These are phyloP conservation scores for Rubus idaeus DNA, from an alignment of 306 rosid genomes.

Conservation along the genomic window DNA sequence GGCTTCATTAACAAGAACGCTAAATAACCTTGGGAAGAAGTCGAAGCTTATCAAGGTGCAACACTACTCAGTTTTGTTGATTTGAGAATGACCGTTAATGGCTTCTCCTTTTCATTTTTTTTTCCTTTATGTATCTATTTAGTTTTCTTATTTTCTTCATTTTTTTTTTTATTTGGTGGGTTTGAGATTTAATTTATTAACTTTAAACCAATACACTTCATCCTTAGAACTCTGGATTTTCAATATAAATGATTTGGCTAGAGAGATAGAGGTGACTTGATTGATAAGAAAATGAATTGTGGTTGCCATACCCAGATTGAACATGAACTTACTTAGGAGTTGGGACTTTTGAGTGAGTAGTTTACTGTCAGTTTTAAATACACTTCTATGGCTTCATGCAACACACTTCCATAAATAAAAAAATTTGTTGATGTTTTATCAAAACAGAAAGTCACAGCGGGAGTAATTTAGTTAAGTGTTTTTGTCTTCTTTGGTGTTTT, in stretches of 20 bases:
- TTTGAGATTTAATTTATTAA: not conserved
- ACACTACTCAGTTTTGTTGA: slow-evolving; percentile 2
- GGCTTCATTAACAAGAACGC: slow-evolving; percentile 87
- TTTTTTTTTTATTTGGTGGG: not conserved
- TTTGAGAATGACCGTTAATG: not conserved
- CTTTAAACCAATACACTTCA: not conserved
- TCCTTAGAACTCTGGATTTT: not conserved
- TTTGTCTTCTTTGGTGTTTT: too few species aligned
- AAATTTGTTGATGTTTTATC: not conserved
- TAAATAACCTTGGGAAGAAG: slow-evolving; percentile 83
- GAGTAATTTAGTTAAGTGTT: not conserved
- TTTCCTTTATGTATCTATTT: not conserved
- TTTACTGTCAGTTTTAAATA: not conserved
- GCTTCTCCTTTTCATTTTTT: not conserved
- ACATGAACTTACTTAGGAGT: not conserved
- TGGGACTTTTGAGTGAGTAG: too few species aligned
- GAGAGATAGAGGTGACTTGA: not conserved
- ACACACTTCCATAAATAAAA: not conserved
- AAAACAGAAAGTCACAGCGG: not conserved
- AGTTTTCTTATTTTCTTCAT: not conserved
- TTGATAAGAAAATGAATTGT: not conserved
- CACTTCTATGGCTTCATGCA: not conserved
- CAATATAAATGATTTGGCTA: not conserved
- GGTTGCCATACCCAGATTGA: not conserved
- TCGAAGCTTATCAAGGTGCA: slow-evolving; percentile 83